phyloP scores from a whole-genome alignment of 2,329 filamentous ascomycete genomes.

The Simplicillium sp. region DNA sequence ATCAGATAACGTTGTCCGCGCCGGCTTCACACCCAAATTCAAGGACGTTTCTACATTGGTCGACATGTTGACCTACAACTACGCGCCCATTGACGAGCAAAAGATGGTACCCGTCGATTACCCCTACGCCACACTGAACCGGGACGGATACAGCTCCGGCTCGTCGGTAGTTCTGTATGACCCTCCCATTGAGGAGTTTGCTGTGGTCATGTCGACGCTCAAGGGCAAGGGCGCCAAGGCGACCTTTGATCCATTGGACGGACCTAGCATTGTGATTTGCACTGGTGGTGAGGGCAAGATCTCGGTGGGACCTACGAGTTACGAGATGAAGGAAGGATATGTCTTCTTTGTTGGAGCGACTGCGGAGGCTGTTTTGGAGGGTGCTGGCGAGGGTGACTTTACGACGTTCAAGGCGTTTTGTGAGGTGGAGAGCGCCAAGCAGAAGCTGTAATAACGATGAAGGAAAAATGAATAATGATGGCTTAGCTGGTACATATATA shows the following conservation, averaged over 20 bases:
- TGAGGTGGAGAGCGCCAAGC: conserved; percentile 51
- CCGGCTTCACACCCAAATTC: conserved; percentile 96
- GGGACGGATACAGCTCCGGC: conserved; percentile 67
- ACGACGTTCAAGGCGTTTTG: conserved; percentile 92
- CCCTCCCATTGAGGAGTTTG: conserved; percentile 94
- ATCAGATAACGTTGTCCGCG: conserved; percentile 96
- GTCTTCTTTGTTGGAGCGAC: conserved; percentile 83
- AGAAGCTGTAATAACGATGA: conserved; percentile 15
- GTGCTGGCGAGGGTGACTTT: conserved; percentile 56
- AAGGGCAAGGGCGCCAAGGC: conserved; percentile 66
- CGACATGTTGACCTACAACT: conserved; percentile 88
- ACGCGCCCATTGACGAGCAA: conserved; percentile 88
- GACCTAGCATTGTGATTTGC: conserved; percentile 89
- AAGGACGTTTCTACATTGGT: conserved; percentile 89
- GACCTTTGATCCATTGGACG: conserved; percentile 78
- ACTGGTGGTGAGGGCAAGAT: conserved; percentile 77
- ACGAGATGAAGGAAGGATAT: conserved; percentile 63
- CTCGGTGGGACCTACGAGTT: conserved; percentile 70
- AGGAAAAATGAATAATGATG: neutral
- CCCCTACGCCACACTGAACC: conserved; percentile 75
- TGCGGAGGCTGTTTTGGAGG: conserved; percentile 74
- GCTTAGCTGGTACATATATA: neutral
- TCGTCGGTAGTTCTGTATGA: conserved; percentile 74
- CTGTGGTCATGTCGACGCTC: conserved; percentile 72
- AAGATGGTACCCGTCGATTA: conserved; percentile 85